Evolutionary conservation across 495 filamentous ascomycete genomes (phyloP).

Genomic region (Beverwykella pulmonaria): DNA sequence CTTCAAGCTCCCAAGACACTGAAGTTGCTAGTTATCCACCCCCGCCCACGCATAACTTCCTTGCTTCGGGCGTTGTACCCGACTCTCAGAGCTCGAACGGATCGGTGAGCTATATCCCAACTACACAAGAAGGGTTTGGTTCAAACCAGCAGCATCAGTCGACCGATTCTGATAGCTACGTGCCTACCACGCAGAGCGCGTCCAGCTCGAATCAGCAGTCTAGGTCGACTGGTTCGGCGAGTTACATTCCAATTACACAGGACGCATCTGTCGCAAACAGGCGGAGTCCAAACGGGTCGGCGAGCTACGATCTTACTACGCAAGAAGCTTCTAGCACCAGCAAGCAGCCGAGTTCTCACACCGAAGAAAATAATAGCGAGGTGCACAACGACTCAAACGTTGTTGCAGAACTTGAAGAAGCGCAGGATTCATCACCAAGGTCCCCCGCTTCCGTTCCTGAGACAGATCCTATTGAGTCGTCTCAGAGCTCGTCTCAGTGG

Average conservation of each 20-base stretch:
- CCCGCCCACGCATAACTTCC: background rate
- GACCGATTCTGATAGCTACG: background rate
- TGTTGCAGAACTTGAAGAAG: background rate
- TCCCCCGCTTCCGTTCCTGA: background rate
- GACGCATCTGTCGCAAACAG: too few species aligned
- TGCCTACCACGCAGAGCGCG: background rate
- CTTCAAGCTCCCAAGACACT: background rate
- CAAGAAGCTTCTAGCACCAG: too few species aligned
- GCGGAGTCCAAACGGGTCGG: too few species aligned
- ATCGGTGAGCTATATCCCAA: conserved; percentile 5
- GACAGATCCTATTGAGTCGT: background rate
- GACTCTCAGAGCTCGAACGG: conserved; percentile 12
- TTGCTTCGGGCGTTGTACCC: conserved; percentile 9
- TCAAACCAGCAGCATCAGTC: background rate
- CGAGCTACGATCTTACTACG: too few species aligned
- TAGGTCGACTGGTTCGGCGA: background rate
- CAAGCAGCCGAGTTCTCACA: too few species aligned
- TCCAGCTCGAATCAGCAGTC: background rate
- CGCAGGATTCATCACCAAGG: background rate
- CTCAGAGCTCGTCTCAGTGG: background rate
- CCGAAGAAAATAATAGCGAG: background rate
- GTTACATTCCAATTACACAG: conserved; percentile 11
- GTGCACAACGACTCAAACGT: background rate
- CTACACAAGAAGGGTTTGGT: background rate
- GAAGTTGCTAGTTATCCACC: background rate